Evolutionary conservation across 129 eudicot genomes (phyloP), one percentile per base, ranked within the genome.

Genomic region (Silybum marianum): DNA sequence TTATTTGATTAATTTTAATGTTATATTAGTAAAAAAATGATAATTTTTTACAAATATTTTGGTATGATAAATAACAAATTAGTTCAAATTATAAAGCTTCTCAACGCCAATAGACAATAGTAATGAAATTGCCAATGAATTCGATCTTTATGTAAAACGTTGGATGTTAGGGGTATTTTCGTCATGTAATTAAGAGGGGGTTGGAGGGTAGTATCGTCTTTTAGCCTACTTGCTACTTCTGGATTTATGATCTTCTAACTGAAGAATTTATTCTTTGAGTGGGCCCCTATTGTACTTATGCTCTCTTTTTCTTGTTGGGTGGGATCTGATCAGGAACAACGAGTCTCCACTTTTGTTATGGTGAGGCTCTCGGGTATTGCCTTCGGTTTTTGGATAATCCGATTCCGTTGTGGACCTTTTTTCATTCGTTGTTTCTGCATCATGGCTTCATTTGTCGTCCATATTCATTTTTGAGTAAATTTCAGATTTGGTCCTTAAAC

Each of bases 291-390:
- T 54, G 63, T 54, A 54, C 63, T 54, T 54, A 54, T 54, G 23
- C 40, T 63, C 21, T 23, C 36, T 32, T 10, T 30, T 58, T 58
- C 30, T 46, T 74, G 77, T 73, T 74, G 78, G 66, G 23, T 74
- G 39, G 65, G 78, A 42, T 58, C 18, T 36, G 38, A 63, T 76
- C 60, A 60, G 38, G 24, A 22, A 77, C 39, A 14, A 77, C 73
- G 81, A 21, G 72, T 77, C 51, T 60, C 71, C 58, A 76, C 69
- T 76, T 58, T 76, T 60, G 54, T 60, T 76, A 58, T 13, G 54
- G 80, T 11, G 48, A 76, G 40, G 4, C 23, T 58, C 30, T 58
- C 7, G 71, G 72, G 80, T 76, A 21, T 63, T 10, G 63, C 6
- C 21, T 16, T 54, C 36, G 36, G 36, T 0, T 3, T 32, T 32